phyloP scores from a whole-genome alignment of 495 filamentous ascomycete genomes.

The Annulohypoxylon maeteangense region DNA sequence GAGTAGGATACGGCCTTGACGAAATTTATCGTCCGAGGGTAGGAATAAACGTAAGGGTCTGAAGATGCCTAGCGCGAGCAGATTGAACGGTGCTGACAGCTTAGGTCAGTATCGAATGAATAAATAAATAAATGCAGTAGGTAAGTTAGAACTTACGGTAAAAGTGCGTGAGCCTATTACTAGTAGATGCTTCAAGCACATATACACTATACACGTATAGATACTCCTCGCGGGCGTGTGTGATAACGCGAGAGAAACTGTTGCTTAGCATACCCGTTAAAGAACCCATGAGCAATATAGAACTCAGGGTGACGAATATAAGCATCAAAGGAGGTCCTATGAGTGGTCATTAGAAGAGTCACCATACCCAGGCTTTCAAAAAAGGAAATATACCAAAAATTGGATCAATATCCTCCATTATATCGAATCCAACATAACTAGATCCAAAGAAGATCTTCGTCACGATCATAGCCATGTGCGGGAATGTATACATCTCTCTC shows the following conservation, averaged over 20 bases:
- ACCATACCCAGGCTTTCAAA: constrained; percentile 8
- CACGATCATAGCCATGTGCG: constrained; percentile 85
- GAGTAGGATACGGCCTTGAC: constrained; percentile 77
- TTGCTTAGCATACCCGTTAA: constrained; percentile 92
- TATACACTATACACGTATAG: constrained; percentile 82
- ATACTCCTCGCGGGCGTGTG: constrained; percentile 79
- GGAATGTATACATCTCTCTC: constrained; percentile 76
- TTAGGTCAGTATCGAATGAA: constrained; percentile 39
- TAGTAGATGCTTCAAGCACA: constrained; percentile 82
- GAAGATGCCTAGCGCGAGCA: constrained; percentile 83
- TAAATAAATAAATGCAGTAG: constrained; percentile 22
- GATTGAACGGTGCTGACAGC: constrained; percentile 66
- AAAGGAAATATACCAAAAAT: constrained; percentile 50
- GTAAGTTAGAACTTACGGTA: constrained; percentile 64
- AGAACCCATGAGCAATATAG: constrained; percentile 90
- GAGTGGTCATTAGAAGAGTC: constrained; percentile 61
- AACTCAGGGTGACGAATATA: constrained; percentile 86
- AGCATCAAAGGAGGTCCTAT: constrained; percentile 75
- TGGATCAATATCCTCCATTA: constrained; percentile 59
- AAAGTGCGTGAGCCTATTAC: constrained; percentile 83
- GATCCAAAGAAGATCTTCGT: constrained; percentile 85
- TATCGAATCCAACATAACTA: constrained; percentile 80
- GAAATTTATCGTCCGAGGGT: constrained; percentile 72
- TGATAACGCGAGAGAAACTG: constrained; percentile 83
- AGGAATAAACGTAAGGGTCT: constrained; percentile 84